Conservation (phyloP, 2,329 filamentous ascomycete genomes). For the Monosporascus sp. region DNA sequence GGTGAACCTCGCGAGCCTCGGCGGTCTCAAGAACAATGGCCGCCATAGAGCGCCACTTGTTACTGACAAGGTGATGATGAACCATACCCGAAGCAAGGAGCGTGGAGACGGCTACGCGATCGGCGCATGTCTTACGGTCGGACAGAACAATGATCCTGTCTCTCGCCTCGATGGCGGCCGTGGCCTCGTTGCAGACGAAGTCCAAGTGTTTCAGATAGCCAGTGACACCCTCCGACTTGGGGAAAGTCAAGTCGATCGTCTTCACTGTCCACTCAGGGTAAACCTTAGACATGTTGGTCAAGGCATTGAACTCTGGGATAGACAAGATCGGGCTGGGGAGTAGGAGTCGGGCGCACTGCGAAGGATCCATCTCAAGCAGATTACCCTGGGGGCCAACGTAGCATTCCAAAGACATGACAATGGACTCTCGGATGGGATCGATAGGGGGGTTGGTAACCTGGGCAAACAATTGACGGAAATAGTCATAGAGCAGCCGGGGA, state of each 20-base stretch:
- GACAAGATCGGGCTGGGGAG: conserved; percentile 86
- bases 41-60: conserved; percentile 89
- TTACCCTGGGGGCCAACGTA: conserved; percentile 97
- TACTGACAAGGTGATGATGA: conserved; percentile 90
- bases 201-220: conserved; percentile 88
- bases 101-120: conserved; percentile 80
- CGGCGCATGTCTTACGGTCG: conserved; percentile 76
- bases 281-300: conserved; percentile 70
- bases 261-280: conserved; percentile 82
- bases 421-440: conserved; percentile 92
- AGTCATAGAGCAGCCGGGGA: conserved; percentile 86
- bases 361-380: conserved; percentile 85
- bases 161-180: conserved; percentile 74
- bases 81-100: conserved; percentile 88
- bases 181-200: conserved; percentile 79
- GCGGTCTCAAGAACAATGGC: conserved; percentile 88
- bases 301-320: conserved; percentile 82
- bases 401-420: conserved; percentile 96
- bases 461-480: conserved; percentile 96
- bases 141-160: conserved; percentile 87
- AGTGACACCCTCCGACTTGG: conserved; percentile 74
- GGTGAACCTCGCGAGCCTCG: conserved; percentile 94
- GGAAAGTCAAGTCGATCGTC: conserved; percentile 88
- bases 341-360: conserved; percentile 80
- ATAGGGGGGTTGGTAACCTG: conserved; percentile 98